Evolutionary conservation across 768 basidiomycete genomes (phyloP), one percentile per base, ranked within the genome.

Genomic region (Neoboletus magnificus): DNA sequence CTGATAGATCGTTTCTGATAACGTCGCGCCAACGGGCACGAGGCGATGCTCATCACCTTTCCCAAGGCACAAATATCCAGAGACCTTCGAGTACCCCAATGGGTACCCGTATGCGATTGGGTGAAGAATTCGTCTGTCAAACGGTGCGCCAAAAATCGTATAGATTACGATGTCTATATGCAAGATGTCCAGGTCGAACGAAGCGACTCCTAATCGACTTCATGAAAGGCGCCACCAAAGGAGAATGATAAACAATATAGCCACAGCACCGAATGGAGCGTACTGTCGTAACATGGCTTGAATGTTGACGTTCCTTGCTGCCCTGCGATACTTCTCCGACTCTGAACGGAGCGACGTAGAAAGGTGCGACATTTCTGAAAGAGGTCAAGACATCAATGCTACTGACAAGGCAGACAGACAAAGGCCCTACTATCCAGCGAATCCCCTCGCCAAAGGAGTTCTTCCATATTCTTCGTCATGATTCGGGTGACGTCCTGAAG

Each of bases 391-490:
- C 32, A 57, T 57, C 23, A 63, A 32, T 40, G 18, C 33, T 23
- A 29, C 6, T n/a, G 11, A 30, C n/a, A 27, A 50, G 27, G 29
- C 2, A 40, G 32, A 54, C 33, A 46, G 23, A 16, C 13, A n/a
- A 59, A 25, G 39, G 44, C 76, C 90, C 63, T 67, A 96, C 97
- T 81, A 72, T 99, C 97, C 55, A 99, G 79, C 30, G 93, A 96
- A 71, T 99, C 97, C 27, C 97, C 97, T 70, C 97, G 80, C 97
- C 96, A 98, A 47, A 99, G 74, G 49, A 99, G 76, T 73, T 99
- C 97, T 73, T 99, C 97, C 96, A 99, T 99, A 68, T 99, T 98
- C 78, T 99, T 98, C 10, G 97, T 98, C 97, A 99, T 98, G 73
- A 99, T 98, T 61, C 93, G 80, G 47, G 97, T 98, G 56, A 99